Percentiles rank a stretch among this genome's conserved stretches.
phyloP scores from a whole-genome alignment of 192 early-diverging fungal genomes.

The Coemansia sp. region DNA sequence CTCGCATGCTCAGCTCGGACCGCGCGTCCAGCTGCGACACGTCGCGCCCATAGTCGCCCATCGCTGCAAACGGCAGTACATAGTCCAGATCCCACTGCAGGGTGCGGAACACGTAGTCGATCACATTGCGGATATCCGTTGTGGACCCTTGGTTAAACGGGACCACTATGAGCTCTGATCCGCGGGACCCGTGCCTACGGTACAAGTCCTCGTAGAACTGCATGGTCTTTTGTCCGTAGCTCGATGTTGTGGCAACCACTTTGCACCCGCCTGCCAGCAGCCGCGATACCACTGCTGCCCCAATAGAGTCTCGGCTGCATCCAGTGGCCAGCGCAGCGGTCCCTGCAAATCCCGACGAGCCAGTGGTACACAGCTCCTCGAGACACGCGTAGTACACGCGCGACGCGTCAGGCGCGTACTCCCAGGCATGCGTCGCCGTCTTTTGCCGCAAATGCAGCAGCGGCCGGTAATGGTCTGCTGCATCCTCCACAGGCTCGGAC shows the following conservation, averaged over 20 bases:
- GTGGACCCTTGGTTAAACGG: conserved; percentile 91
- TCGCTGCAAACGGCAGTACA: conserved; percentile 92
- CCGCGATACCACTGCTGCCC: conserved; percentile 75
- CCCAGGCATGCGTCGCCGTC: conserved; percentile 16
- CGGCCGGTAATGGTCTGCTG: conserved; percentile 22
- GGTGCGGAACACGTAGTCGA: conserved; percentile 78
- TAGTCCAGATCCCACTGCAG: conserved; percentile 88
- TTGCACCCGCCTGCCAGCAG: conserved; percentile 65
- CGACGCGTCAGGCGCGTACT: conserved; percentile 11
- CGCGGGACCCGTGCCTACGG: conserved; percentile 79
- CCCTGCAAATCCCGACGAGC: conserved; percentile 74
- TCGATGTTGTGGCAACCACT: conserved; percentile 83
- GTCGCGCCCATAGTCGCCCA: conserved; percentile 79
- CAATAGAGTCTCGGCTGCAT: conserved; percentile 87
- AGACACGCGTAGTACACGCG: conserved; percentile 52
- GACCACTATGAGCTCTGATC: conserved; percentile 81
- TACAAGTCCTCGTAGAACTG: conserved; percentile 85
- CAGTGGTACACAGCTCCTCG: conserved; percentile 61
- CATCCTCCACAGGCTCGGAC: conserved; percentile 60
- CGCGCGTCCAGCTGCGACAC: conserved; percentile 75
- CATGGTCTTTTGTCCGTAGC: conserved; percentile 64
- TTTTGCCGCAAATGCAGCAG: conserved; percentile 38
- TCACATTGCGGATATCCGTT: conserved; percentile 69
- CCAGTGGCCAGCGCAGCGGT: conserved; percentile 84
- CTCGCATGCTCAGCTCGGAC: conserved; percentile 82